Conservation (phyloP, 2,329 filamentous ascomycete genomes). For the Penicillium palitans region DNA sequence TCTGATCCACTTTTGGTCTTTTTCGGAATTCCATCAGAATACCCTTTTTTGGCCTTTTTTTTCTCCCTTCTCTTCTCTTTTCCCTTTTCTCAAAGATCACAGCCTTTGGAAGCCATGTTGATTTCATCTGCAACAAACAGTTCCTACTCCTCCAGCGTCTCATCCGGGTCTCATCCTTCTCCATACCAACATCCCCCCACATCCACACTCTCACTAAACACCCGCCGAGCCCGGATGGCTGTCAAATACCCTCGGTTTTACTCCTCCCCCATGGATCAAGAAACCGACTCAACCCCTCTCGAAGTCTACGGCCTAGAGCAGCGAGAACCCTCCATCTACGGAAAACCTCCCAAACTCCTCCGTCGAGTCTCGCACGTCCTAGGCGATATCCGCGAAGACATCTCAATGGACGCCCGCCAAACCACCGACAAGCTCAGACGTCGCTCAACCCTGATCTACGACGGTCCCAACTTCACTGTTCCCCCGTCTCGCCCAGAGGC, state of each 20-base stretch:
- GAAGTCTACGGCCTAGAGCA: constrained; percentile 37
- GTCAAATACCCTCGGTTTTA: constrained; percentile 37
- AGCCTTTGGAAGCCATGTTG: constrained; percentile 23
- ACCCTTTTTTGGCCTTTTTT: not conserved
- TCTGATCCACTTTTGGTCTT: constrained; percentile 29
- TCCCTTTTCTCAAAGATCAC: not conserved
- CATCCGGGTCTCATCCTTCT: constrained; percentile 30
- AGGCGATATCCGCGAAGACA: constrained; percentile 39
- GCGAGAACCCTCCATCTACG: constrained; percentile 35
- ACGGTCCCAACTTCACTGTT: not conserved
- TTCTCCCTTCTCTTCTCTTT: not conserved
- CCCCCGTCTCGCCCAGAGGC: constrained; percentile 18
- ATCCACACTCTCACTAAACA: constrained; percentile 25
- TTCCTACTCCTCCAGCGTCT: constrained; percentile 30
- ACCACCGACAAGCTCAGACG: constrained; percentile 31
- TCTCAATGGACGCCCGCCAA: constrained; percentile 23
- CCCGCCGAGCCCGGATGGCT: constrained; percentile 18
- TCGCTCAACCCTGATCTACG: constrained; percentile 29
- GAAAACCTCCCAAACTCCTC: constrained; percentile 30
- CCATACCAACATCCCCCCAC: constrained; percentile 29
- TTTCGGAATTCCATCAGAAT: constrained; percentile 22
- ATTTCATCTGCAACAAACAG: constrained; percentile 29
- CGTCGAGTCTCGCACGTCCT: constrained; percentile 38
- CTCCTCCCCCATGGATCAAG: constrained; percentile 34
- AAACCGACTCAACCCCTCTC: constrained; percentile 33